Conservation (phyloP, 495 filamentous ascomycete genomes). For the Amphirosellinia nigrospora region DNA sequence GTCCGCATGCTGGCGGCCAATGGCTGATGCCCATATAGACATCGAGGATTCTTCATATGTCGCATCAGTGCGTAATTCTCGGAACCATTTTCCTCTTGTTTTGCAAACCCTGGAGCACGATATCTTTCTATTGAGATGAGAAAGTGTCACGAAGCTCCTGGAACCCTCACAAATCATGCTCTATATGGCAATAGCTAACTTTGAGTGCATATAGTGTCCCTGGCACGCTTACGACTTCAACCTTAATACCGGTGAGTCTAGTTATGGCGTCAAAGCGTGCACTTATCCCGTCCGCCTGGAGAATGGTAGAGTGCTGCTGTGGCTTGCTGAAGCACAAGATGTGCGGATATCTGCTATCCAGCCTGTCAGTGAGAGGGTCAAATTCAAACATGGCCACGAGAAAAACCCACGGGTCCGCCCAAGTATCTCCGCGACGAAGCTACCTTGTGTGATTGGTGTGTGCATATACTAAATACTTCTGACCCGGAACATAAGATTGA, state of each 20-base stretch:
- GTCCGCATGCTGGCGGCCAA: conserved; percentile 59
- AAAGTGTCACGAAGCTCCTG: too few species aligned
- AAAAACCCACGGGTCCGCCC: conserved; percentile 28
- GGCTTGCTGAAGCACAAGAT: conserved; percentile 38
- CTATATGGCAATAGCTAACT: neutral
- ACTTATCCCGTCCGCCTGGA: conserved; percentile 55
- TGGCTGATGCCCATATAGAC: conserved; percentile 57
- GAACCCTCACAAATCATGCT: neutral
- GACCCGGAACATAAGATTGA: conserved; percentile 62
- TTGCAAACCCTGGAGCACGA: too few species aligned
- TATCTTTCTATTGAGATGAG: too few species aligned
- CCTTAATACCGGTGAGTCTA: conserved; percentile 62
- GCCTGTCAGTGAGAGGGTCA: conserved; percentile 57
- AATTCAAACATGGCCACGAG: conserved; percentile 50
- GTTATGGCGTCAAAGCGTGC: conserved; percentile 59
- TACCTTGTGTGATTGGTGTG: conserved; percentile 59
- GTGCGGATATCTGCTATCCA: conserved; percentile 47
- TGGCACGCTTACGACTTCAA: conserved; percentile 66
- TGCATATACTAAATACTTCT: conserved; percentile 56
- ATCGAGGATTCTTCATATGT: conserved; percentile 62
- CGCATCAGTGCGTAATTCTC: conserved; percentile 46
- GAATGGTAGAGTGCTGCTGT: conserved; percentile 44
- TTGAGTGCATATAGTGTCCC: conserved; percentile 44
- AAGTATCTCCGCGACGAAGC: conserved; percentile 53
- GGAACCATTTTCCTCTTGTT: neutral